A percentile compares a stretch with the other conserved stretches of the same genome.
phyloP scores from a whole-genome alignment of 2,329 filamentous ascomycete genomes.

The Aspergillus oerlinghausenensis region DNA sequence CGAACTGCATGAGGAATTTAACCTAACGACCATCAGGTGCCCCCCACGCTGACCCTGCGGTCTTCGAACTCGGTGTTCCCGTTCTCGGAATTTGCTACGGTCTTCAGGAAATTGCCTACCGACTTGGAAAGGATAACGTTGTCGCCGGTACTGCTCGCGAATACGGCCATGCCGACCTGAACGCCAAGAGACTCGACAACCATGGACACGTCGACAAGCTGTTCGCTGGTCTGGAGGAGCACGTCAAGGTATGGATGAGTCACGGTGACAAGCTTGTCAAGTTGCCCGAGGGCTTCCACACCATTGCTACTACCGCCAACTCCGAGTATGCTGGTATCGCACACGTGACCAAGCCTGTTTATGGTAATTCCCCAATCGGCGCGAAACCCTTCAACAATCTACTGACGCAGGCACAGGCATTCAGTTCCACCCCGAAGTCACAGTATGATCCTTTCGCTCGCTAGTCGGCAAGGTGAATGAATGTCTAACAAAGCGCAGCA shows the following conservation, averaged over 20 bases:
- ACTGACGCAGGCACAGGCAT: slow-evolving; percentile 46
- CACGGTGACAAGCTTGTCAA: slow-evolving; percentile 80
- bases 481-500: slow-evolving; percentile 4
- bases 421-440: slow-evolving; percentile 87
- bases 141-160: slow-evolving; percentile 63
- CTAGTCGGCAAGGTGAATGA: not conserved
- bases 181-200: slow-evolving; percentile 53
- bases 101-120: slow-evolving; percentile 69
- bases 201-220: slow-evolving; percentile 65
- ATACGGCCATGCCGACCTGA: slow-evolving; percentile 67
- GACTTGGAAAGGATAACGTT: slow-evolving; percentile 61
- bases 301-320: slow-evolving; percentile 70
- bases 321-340: slow-evolving; percentile 69
- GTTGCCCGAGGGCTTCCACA: slow-evolving; percentile 68
- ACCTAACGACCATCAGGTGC: slow-evolving; percentile 44
- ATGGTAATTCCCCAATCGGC: slow-evolving; percentile 40
- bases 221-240: slow-evolving; percentile 69
- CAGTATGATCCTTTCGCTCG: slow-evolving; percentile 30
- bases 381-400: slow-evolving; percentile 5
- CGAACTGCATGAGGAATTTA: not conserved
- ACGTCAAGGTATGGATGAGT: slow-evolving; percentile 76
- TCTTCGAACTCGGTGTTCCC: slow-evolving; percentile 69
- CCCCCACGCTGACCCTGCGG: slow-evolving; percentile 74
- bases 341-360: slow-evolving; percentile 60
- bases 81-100: slow-evolving; percentile 61